Conservation (phyloP, 768 basidiomycete species). For the Nidularia sp. region DNA sequence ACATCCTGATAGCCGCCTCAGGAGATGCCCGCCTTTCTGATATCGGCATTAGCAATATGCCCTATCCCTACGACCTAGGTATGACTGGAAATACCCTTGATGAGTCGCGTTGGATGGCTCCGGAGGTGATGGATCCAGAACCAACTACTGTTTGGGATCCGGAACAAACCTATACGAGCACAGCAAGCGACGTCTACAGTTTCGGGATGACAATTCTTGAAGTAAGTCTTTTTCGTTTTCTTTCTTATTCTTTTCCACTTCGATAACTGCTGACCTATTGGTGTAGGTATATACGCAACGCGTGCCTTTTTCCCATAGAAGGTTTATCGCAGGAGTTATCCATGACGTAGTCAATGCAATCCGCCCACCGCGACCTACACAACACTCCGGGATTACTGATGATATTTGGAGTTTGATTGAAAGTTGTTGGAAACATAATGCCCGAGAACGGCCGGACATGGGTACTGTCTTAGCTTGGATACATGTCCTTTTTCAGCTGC, state of each 20-base stretch:
- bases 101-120: constrained; percentile 16
- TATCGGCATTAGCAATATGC: constrained; percentile 10
- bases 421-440: neutral
- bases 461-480: neutral
- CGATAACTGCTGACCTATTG: no score
- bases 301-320: neutral
- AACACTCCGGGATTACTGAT: neutral
- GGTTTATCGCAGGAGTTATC: neutral
- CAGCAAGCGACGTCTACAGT: constrained; percentile 15
- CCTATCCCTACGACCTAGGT: constrained; percentile 2
- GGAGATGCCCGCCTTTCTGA: constrained; percentile 16
- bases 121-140: constrained; percentile 12
- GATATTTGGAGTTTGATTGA: neutral
- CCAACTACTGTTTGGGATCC: neutral
- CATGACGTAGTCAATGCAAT: neutral
- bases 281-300: neutral
- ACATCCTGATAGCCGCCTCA: constrained; percentile 16
- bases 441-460: neutral
- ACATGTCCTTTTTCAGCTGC: no score
- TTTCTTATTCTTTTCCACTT: neutral
- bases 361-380: neutral
- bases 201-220: constrained; percentile 21
- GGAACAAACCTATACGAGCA: neutral
- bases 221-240: constrained; percentile 4
- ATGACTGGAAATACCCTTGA: constrained; percentile 2